A percentile compares a stretch with the other conserved stretches of the same genome.
Conservation (phyloP, 2,329 filamentous ascomycete genomes). For the Fusarium devonianum region DNA sequence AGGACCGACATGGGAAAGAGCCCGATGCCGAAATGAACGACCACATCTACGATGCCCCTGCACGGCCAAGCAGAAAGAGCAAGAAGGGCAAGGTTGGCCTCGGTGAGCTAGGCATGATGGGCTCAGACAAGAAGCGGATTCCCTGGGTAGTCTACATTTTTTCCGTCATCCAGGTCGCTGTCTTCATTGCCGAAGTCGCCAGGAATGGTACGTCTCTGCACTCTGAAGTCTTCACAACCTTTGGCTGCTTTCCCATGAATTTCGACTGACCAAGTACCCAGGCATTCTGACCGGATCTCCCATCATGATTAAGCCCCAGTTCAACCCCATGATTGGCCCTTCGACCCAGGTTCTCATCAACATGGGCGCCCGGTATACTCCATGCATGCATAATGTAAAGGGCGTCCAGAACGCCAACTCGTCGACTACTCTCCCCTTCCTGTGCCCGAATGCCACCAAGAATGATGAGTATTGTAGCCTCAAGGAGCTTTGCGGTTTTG, state of each 20-base stretch:
- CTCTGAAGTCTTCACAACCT: background rate
- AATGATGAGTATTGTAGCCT: constrained; percentile 71
- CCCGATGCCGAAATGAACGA: constrained; percentile 56
- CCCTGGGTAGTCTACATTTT: constrained; percentile 87
- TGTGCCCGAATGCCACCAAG: constrained; percentile 81
- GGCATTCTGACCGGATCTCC: constrained; percentile 78
- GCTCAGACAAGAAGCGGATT: constrained; percentile 62
- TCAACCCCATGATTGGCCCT: constrained; percentile 98
- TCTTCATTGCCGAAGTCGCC: constrained; percentile 89
- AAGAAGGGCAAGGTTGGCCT: constrained; percentile 59
- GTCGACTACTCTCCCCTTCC: constrained; percentile 61
- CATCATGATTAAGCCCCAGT: constrained; percentile 80
- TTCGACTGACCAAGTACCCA: constrained; percentile 46
- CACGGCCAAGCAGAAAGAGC: constrained; percentile 41
- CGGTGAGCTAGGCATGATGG: constrained; percentile 67
- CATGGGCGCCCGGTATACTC: constrained; percentile 91
- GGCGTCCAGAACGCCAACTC: constrained; percentile 64
- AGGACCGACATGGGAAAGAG: constrained; percentile 56
- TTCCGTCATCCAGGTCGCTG: constrained; percentile 76
- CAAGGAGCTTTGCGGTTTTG: constrained; percentile 83
- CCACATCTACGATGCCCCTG: constrained; percentile 67
- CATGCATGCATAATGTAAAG: constrained; percentile 89
- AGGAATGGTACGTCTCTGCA: constrained; percentile 71
- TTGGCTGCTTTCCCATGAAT: background rate
- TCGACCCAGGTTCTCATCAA: constrained; percentile 91